Evolutionary conservation across 148 eudicot genomes (phyloP).

Genomic region (Chenopodium album): DNA sequence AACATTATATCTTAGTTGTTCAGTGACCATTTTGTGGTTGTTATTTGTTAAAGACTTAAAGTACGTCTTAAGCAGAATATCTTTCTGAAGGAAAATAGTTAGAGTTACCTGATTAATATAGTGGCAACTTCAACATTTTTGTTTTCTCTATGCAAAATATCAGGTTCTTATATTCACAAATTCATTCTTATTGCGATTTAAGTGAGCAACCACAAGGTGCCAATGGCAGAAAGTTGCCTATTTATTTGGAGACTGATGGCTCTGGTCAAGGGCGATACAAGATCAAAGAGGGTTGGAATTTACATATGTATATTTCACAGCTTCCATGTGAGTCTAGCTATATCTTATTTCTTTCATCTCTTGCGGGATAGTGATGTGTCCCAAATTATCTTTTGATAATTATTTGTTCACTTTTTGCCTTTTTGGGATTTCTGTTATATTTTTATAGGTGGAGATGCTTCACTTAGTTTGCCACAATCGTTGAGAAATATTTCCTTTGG

Average conservation of each 20-base stretch:
- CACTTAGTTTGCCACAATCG: constrained; percentile 49
- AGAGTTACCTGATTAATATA: background rate
- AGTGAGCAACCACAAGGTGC: constrained; percentile 31
- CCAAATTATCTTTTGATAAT: background rate
- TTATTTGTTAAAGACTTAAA: too few species aligned
- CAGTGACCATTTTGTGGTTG: background rate
- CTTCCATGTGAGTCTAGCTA: constrained; percentile 67
- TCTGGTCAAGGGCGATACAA: constrained; percentile 45
- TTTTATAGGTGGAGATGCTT: constrained; percentile 69
- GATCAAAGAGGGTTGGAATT: constrained; percentile 67
- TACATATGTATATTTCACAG: constrained; percentile 88
- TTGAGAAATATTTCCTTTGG: constrained; percentile 44
- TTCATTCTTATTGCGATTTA: constrained; percentile 31
- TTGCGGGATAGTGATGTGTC: background rate
- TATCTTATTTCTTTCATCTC: background rate
- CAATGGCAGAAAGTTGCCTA: constrained; percentile 31
- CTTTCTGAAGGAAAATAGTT: background rate
- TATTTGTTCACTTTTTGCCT: background rate
- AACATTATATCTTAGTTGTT: background rate
- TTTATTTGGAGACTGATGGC: constrained; percentile 42
- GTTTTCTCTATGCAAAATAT: background rate
- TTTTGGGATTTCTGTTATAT: background rate
- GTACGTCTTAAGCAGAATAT: background rate
- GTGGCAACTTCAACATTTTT: background rate
- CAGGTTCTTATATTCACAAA: constrained; percentile 79